Base-by-base conservation (phyloP, 2,329 filamentous ascomycete genomes). In the Parascedosporium putredinis region DNA sequence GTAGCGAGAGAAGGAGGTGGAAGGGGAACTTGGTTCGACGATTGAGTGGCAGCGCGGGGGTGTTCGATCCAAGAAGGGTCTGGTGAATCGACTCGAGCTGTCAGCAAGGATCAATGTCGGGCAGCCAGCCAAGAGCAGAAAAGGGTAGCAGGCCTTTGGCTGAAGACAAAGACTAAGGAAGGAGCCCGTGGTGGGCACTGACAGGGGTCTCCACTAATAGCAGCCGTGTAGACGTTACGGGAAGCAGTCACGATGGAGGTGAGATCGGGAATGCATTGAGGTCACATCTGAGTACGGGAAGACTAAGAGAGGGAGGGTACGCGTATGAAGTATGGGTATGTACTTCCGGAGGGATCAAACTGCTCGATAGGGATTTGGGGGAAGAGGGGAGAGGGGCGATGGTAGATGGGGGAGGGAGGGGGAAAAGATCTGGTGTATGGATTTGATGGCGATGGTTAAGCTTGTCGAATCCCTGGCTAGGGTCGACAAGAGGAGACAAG, bases 171-270 rank as follows among this genome's bases (percentile, higher is more conserved):
- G 18, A 40, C n/a, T 40, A 18, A 18, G 36, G n/a, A 20, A 20
- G 36, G 18, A 18, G n/a, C 12, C 12, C 36, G 10, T 18, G 36
- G 18, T 40, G 36, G 36, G 22, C 22, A 18, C 36, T 40, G 36
- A 40, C 36, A 40, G 36, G 36, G 36, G 36, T 40, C 36, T 18
- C 36, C 36, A 40, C 36, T 40, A 40, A 40, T 40, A 40, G 36
- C 12, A 10, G 22, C 36, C 18, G 36, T n/a, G 9, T 40, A 18
- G 36, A 18, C 36, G 12, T 18, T 23, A 40, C 36, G 10, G 18
- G 22, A 10, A 20, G 36, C 36, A 23, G n/a, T 9, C 18, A 18
- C 36, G 16, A 20, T 40, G n/a, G 18, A 40, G n/a, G 9, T 9
- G 9, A 20, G n/a, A 40, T 20, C n/a, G n/a, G n/a, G n/a, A n/a